Conservation (phyloP, 345 rosid genomes). For the Pistacia atlantica region DNA sequence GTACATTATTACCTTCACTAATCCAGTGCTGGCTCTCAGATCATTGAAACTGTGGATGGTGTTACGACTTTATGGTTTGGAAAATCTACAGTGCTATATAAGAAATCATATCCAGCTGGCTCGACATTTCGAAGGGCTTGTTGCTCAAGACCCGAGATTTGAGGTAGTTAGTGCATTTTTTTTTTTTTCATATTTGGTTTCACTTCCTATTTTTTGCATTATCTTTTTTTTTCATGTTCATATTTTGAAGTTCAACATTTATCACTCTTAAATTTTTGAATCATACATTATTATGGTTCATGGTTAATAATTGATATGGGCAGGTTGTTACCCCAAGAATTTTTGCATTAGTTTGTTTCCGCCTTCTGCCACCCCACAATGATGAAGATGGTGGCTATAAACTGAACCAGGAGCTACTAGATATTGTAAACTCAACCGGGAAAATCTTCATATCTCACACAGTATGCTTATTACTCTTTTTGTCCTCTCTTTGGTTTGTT, state of each 20-base stretch:
- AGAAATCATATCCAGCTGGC: slow-evolving; percentile 85
- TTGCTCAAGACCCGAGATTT: slow-evolving; percentile 64
- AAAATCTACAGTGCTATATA: slow-evolving; percentile 62
- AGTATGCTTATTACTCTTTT: slow-evolving; percentile 40
- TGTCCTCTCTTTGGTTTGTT: background rate
- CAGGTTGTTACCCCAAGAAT: slow-evolving; percentile 76
- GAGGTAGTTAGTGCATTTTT: slow-evolving; percentile 50
- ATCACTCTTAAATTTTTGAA: background rate
- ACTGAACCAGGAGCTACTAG: slow-evolving; percentile 62
- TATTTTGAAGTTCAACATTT: background rate
- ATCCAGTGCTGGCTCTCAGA: slow-evolving; percentile 33
- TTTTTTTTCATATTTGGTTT: background rate
- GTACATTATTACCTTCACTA: slow-evolving; percentile 4
- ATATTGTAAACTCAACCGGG: slow-evolving; percentile 79
- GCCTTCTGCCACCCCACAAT: slow-evolving; percentile 41
- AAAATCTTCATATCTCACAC: slow-evolving; percentile 81
- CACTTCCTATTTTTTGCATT: background rate
- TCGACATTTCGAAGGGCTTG: slow-evolving; percentile 57
- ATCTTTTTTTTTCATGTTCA: background rate
- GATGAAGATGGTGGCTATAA: slow-evolving; percentile 48
- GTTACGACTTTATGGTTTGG: slow-evolving; percentile 74
- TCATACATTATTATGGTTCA: background rate
- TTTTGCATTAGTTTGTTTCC: slow-evolving; percentile 82
- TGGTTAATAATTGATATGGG: slow-evolving; percentile 12
- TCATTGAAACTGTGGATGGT: slow-evolving; percentile 96